Evolutionary conservation across 306 rosid species (phyloP).

Genomic region (Rubus idaeus): DNA sequence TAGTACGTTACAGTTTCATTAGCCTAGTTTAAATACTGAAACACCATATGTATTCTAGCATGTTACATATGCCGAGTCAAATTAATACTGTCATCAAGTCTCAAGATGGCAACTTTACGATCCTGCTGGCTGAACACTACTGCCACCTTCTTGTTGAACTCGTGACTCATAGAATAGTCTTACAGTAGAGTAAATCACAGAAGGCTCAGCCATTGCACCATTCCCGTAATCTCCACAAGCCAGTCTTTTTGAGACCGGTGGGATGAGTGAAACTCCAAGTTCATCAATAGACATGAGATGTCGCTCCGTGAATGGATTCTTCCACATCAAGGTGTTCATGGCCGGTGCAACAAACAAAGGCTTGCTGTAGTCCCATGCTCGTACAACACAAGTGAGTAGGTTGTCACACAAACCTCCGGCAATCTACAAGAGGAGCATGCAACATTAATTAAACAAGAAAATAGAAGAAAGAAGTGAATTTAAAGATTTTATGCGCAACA

Average conservation of each 20-base stretch:
- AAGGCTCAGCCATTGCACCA: constrained; percentile 98
- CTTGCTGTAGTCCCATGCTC: constrained; percentile 87
- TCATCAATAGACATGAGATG: constrained; percentile 59
- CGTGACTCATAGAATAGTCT: constrained; percentile 68
- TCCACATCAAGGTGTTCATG: constrained; percentile 76
- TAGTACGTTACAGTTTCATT: not conserved
- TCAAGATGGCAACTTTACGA: constrained; percentile 2
- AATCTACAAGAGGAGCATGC: constrained; percentile 45
- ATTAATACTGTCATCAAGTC: constrained; percentile 14
- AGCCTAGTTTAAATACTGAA: not conserved
- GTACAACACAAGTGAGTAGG: constrained; percentile 67
- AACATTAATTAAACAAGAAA: constrained; percentile 13
- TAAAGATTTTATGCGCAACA: not conserved
- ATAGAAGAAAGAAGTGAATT: not conserved
- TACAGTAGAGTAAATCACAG: constrained; percentile 77
- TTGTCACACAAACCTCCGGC: constrained; percentile 83
- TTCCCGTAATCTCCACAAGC: constrained; percentile 90
- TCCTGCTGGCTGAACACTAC: constrained; percentile 26
- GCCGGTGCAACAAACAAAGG: constrained; percentile 83
- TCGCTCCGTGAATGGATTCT: constrained; percentile 66
- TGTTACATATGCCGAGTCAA: not conserved
- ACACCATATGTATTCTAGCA: not conserved
- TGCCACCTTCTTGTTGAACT: constrained; percentile 52
- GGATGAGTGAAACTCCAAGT: constrained; percentile 69
- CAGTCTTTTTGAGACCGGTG: constrained; percentile 68